Percentiles rank a stretch among this genome's conserved stretches.
Conservation (phyloP, 306 rosid species). For the Cicer arietinum region DNA sequence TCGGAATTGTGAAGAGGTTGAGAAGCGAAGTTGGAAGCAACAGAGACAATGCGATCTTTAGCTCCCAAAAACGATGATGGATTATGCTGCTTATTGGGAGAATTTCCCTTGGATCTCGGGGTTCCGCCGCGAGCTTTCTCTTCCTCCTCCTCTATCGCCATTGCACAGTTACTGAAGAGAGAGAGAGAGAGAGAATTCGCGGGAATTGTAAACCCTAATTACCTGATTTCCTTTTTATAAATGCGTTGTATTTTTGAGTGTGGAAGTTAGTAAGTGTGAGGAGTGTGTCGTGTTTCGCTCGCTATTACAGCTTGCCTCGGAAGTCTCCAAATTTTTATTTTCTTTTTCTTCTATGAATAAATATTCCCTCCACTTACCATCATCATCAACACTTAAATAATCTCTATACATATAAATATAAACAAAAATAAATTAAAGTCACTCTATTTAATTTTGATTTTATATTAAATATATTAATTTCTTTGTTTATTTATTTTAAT, state of each 20-base stretch:
- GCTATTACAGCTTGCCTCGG: not conserved
- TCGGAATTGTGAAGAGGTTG: slow-evolving; percentile 72
- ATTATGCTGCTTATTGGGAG: slow-evolving; percentile 10
- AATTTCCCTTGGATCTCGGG: slow-evolving; percentile 10
- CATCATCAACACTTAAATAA: no score
- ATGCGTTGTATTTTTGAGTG: not conserved
- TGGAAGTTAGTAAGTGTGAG: not conserved
- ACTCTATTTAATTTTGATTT: no score
- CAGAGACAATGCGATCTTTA: slow-evolving; percentile 62
- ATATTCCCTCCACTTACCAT: no score
- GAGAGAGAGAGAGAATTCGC: slow-evolving; percentile 43
- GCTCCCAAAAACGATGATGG: slow-evolving; percentile 30
- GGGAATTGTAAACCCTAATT: slow-evolving; percentile 70
- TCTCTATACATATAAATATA: no score
- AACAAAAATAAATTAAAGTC: no score
- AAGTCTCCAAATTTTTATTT: not conserved
- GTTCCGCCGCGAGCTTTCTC: slow-evolving; percentile 27
- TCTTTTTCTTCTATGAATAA: not conserved
- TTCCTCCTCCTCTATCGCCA: slow-evolving; percentile 53
- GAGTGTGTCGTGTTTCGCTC: no score
- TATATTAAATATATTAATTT: no score
- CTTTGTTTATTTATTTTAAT: no score
- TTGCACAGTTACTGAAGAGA: slow-evolving; percentile 8
- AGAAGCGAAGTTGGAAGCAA: slow-evolving; percentile 74
- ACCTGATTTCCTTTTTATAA: not conserved